Evolutionary conservation across 257 asterid species (phyloP), one percentile per base, ranked within the genome.

Genomic region (Buddleja alternifolia): DNA sequence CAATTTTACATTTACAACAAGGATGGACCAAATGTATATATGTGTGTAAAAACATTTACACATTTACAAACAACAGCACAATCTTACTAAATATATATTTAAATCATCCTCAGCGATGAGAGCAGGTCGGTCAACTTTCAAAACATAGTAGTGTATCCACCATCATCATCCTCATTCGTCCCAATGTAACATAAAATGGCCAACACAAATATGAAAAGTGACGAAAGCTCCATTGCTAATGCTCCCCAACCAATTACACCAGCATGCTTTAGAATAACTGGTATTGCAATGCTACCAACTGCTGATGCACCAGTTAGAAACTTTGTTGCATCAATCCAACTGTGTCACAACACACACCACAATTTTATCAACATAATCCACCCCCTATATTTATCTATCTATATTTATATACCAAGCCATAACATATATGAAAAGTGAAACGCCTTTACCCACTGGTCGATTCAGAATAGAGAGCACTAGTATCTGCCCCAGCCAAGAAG

Each of bases 181-280:
- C 84, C 91, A 55, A 92, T 59, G 75, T 56, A 85, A 77, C 93
- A 90, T 67, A 93, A 58, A 73, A 93, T 80, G 60, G 96, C 87
- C 63, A 76, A 48, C 17, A 80, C 78, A 52, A 93, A 81, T 62
- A 83, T 32, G 68, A 88, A 78, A 55, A 80, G 90, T 19, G 98
- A 93, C 3, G 96, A 88, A 65, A 90, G 96, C 77, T 86, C 98
- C 96, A 93, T 85, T 23, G 91, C 85, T 78, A 93, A 67, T 25
- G 98, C 97, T 29, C 98, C 98, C 98, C 97, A 90, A 67, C 96
- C 79, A 59, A 93, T 93, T 16, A 93, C 81, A 39, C 95, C 97
- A 39, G 93, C 97, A 69, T 93, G 98, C 80, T 90, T 93, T 63
- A 93, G 81, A 76, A 93, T 85, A 41, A 90, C 65, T 9, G 98